Conservation (phyloP, 768 basidiomycete genomes). For the Pleurotus platypus region DNA sequence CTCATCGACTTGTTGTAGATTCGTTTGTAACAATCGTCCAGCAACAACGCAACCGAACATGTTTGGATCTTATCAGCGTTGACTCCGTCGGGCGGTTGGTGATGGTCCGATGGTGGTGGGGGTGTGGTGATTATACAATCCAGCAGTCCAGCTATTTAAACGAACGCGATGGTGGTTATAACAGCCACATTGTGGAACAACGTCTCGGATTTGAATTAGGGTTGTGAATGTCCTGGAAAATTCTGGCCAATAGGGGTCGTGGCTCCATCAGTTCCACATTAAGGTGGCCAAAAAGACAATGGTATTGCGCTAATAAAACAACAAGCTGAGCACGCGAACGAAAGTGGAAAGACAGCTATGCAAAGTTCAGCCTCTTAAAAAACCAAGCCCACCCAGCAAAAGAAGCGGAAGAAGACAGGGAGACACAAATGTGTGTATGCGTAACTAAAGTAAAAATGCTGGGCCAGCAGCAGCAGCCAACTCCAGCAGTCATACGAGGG, state of each 20-base stretch:
- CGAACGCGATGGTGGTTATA: too few relatives aligned
- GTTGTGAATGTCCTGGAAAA: too few relatives aligned
- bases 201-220: too few relatives aligned
- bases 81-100: too few relatives aligned
- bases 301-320: neutral
- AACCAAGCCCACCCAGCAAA: neutral
- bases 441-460: neutral
- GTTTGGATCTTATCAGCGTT: neutral
- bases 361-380: neutral
- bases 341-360: neutral
- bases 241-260: too few relatives aligned
- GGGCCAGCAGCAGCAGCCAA: neutral
- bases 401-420: neutral
- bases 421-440: neutral
- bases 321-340: neutral
- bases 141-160: too few relatives aligned
- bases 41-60: conserved; percentile 85
- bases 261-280: too few relatives aligned
- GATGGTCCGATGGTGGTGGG: neutral
- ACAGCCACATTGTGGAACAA: too few relatives aligned
- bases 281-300: too few relatives aligned
- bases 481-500: neutral
- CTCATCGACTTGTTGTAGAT: conserved; percentile 77
- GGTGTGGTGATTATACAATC: neutral
- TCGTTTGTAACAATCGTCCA: conserved; percentile 75